Evolutionary conservation across 2,329 filamentous ascomycete genomes (phyloP).

Genomic region (Orbilia javanica): DNA sequence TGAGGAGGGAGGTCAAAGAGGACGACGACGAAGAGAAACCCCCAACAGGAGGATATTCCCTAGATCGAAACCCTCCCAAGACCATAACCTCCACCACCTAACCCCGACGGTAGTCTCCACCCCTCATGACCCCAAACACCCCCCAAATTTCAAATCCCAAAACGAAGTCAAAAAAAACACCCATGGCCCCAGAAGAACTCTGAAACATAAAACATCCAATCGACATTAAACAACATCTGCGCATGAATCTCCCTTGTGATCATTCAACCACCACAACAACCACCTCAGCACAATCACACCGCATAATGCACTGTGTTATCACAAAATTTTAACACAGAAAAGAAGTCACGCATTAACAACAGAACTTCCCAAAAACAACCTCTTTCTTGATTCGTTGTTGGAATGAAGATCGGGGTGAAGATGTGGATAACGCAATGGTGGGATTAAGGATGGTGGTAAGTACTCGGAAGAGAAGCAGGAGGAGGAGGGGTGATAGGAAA

Average conservation of each 20-base stretch:
- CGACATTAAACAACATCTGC: conserved; percentile 9
- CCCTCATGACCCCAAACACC: neutral
- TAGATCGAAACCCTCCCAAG: neutral
- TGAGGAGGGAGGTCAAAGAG: neutral
- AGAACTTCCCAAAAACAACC: neutral
- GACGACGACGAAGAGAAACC: neutral
- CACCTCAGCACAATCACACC: neutral
- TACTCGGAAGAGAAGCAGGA: no score
- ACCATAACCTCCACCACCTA: neutral
- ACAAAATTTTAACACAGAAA: neutral
- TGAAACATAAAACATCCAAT: conserved; percentile 23
- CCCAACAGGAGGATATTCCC: neutral
- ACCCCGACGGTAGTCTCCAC: neutral
- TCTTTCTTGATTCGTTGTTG: neutral
- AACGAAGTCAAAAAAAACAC: neutral
- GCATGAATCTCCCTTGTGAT: conserved; percentile 20
- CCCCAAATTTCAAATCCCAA: neutral
- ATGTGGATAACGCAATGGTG: neutral
- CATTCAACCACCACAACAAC: neutral
- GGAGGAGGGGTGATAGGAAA: neutral
- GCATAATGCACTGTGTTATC: conserved; percentile 7
- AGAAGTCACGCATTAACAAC: neutral
- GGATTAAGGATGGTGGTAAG: neutral
- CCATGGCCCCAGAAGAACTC: no score
- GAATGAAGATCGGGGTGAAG: neutral